These are phyloP conservation scores for Cucurbitaria berberidis DNA, from an alignment of 2,329 filamentous ascomycete species.

Conservation along the genomic window DNA sequence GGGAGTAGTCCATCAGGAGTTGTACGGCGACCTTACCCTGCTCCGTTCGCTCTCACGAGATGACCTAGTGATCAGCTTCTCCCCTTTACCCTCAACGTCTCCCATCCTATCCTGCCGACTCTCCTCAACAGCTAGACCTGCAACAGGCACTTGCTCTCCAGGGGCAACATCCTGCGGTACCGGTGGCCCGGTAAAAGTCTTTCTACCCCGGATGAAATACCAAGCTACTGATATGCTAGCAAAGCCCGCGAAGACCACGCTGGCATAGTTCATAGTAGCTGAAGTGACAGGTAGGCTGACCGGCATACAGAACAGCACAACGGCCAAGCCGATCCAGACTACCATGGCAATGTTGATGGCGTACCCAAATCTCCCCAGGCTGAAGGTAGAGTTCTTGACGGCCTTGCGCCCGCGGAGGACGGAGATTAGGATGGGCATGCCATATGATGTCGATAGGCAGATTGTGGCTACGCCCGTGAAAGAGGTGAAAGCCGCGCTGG, in stretches of 20 bases:
- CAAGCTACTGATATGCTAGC: slow-evolving; percentile 45
- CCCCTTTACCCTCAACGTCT: slow-evolving; percentile 30
- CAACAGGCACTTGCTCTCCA: slow-evolving; percentile 41
- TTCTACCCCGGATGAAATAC: slow-evolving; percentile 48
- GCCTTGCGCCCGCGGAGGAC: slow-evolving; percentile 70
- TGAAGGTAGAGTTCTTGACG: slow-evolving; percentile 70
- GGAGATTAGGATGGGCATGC: slow-evolving; percentile 75
- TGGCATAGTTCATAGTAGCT: slow-evolving; percentile 53
- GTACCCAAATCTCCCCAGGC: slow-evolving; percentile 72
- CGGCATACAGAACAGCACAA: slow-evolving; percentile 79
- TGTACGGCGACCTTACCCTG: background rate
- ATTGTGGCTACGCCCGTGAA: slow-evolving; percentile 83
- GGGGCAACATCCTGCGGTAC: slow-evolving; percentile 45
- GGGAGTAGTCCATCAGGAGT: no score
- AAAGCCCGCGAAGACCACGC: slow-evolving; percentile 50
- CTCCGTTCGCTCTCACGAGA: background rate
- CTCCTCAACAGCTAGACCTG: slow-evolving; percentile 39
- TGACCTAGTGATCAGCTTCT: slow-evolving; percentile 16
- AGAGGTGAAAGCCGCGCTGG: slow-evolving; percentile 76
- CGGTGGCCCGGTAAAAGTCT: slow-evolving; percentile 47
- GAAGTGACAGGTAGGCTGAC: slow-evolving; percentile 52
- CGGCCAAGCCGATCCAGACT: slow-evolving; percentile 72
- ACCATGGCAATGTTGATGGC: slow-evolving; percentile 71
- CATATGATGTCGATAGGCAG: slow-evolving; percentile 76
- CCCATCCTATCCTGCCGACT: slow-evolving; percentile 32